A percentile compares a stretch with the other conserved stretches of the same genome.
phyloP scores from a whole-genome alignment of 2,329 filamentous ascomycete species.

The Fusarium sp. region DNA sequence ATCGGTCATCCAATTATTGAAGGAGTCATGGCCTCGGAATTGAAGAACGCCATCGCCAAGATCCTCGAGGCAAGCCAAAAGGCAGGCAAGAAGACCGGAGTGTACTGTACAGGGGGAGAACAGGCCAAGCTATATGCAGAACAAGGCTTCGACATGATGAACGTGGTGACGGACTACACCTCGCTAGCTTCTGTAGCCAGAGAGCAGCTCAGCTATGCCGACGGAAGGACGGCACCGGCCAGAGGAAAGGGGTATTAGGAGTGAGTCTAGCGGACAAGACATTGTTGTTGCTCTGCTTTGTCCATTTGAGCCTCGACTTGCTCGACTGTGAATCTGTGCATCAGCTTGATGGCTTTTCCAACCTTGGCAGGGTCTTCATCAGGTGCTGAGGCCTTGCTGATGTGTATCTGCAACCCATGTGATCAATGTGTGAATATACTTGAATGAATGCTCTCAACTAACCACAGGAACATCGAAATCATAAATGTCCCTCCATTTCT shows the following conservation, averaged over 20 bases:
- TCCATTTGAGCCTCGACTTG: conserved; percentile 77
- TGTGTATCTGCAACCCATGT: conserved; percentile 60
- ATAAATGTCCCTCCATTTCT: conserved; percentile 76
- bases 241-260: conserved; percentile 54
- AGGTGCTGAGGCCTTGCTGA: conserved; percentile 64
- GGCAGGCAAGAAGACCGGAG: conserved; percentile 72
- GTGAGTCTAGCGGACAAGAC: neutral
- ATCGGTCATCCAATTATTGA: conserved; percentile 70
- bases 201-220: conserved; percentile 58
- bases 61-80: conserved; percentile 65
- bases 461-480: conserved; percentile 86
- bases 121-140: conserved; percentile 64
- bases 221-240: conserved; percentile 50
- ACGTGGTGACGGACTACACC: conserved; percentile 64
- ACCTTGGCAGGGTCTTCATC: conserved; percentile 64
- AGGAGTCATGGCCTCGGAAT: conserved; percentile 65
- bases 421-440: neutral
- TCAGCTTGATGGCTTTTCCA: conserved; percentile 72
- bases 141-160: conserved; percentile 70
- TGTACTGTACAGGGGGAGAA: conserved; percentile 65
- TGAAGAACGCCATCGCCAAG: conserved; percentile 66
- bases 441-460: conserved; percentile 42
- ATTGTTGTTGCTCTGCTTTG: conserved; percentile 54
- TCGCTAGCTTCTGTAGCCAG: conserved; percentile 57
- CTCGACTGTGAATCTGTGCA: conserved; percentile 77